Percentiles rank a stretch among this genome's conserved stretches.
phyloP scores from a whole-genome alignment of 495 filamentous ascomycete species.

The Mytilinidion resinicola region DNA sequence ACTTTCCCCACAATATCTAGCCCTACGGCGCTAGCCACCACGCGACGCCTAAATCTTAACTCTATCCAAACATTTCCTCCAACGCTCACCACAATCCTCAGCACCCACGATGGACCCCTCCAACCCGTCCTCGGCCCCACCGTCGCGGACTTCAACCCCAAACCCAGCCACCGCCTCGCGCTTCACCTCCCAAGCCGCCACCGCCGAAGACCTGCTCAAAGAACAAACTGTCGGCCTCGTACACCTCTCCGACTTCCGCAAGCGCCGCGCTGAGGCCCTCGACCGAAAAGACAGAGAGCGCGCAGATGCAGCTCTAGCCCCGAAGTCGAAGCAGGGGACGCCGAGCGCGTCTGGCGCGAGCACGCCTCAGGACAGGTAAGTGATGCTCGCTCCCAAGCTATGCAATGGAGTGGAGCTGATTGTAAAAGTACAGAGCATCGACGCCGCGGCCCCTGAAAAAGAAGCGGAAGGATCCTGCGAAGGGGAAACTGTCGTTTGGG shows the following conservation, averaged over 20 bases:
- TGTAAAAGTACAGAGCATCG: slow-evolving; percentile 45
- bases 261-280: slow-evolving; percentile 87
- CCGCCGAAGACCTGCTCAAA: slow-evolving; percentile 84
- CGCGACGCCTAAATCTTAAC: too few relatives aligned
- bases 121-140: slow-evolving; percentile 24
- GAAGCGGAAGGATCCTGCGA: slow-evolving; percentile 57
- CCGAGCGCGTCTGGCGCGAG: slow-evolving; percentile 44
- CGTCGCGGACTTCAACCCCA: slow-evolving; percentile 44
- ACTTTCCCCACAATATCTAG: too few relatives aligned
- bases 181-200: slow-evolving; percentile 73
- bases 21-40: too few relatives aligned
- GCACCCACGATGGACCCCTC: slow-evolving; percentile 17
- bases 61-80: too few relatives aligned
- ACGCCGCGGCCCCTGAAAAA: slow-evolving; percentile 51
- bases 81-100: too few relatives aligned
- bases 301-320: slow-evolving; percentile 40
- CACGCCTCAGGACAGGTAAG: slow-evolving; percentile 51
- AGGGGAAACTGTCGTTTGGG: slow-evolving; percentile 65
- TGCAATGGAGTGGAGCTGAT: slow-evolving; percentile 35
- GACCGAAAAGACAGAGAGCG: slow-evolving; percentile 86
- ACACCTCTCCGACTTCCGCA: slow-evolving; percentile 88
- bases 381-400: neutral
- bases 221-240: slow-evolving; percentile 92
- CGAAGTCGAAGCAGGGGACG: slow-evolving; percentile 39
- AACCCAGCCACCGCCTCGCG: slow-evolving; percentile 42